phyloP scores from a whole-genome alignment of 2,329 filamentous ascomycete species.

The Apiospora sp. region DNA sequence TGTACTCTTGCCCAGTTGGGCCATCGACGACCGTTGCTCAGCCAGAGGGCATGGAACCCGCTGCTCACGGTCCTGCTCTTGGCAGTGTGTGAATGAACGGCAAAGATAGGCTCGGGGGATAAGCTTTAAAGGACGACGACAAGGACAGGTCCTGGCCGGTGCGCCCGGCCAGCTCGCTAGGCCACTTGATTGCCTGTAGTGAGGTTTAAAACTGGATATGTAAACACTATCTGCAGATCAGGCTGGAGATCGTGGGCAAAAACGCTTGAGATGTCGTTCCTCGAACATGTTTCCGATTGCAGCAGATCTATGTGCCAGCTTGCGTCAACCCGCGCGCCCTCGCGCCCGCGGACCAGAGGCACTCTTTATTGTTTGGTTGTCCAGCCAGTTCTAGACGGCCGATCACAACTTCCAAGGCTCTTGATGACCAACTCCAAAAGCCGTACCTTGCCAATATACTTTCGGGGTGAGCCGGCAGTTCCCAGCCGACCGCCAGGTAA shows the following conservation, averaged over 20 bases:
- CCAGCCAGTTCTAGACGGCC: neutral
- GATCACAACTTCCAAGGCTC: neutral
- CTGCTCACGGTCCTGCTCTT: conserved; percentile 17
- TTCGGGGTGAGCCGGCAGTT: neutral
- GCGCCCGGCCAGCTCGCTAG: conserved; percentile 1
- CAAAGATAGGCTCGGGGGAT: conserved; percentile 9
- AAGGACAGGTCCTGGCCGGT: neutral
- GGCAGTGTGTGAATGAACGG: conserved; percentile 4
- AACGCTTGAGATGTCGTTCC: conserved; percentile 10
- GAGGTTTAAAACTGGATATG: conserved; percentile 3
- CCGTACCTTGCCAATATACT: neutral
- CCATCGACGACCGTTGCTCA: neutral
- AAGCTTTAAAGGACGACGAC: neutral
- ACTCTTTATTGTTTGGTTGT: neutral
- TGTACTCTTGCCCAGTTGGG: conserved; percentile 6
- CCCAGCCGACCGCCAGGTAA: neutral
- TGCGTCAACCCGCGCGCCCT: conserved; percentile 2
- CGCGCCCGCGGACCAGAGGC: conserved; percentile 1
- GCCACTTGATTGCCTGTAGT: neutral
- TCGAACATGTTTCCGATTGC: conserved; percentile 12
- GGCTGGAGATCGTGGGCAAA: conserved; percentile 9
- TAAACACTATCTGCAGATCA: conserved; percentile 18
- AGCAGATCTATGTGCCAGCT: conserved; percentile 20
- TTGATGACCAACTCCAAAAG: neutral
- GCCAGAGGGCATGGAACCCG: neutral